These are phyloP conservation scores for Boletellus ananas DNA, from an alignment of 768 basidiomycete species.

Conservation along the genomic window DNA sequence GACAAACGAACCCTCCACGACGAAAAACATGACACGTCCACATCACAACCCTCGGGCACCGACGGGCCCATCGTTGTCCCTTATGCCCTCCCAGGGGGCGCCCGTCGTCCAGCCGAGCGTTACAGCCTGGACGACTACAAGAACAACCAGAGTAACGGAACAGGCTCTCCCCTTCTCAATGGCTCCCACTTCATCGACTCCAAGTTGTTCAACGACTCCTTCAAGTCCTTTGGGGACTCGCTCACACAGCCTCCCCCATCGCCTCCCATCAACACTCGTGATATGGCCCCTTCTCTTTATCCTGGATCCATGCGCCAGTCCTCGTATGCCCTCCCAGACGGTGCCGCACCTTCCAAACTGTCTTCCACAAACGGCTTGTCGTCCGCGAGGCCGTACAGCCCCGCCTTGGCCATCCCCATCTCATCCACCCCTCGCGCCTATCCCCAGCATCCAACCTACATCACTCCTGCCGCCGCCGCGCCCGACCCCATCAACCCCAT, in stretches of 20 bases:
- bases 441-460: constrained; percentile 74
- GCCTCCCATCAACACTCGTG: constrained; percentile 18
- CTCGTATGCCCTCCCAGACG: constrained; percentile 37
- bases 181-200: constrained; percentile 27
- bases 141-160: constrained; percentile 16
- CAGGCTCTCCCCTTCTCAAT: constrained; percentile 20
- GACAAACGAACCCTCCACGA: constrained; percentile 25
- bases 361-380: constrained; percentile 55
- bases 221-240: constrained; percentile 31
- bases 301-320: constrained; percentile 47
- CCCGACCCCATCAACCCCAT: constrained; percentile 59
- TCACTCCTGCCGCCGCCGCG: constrained; percentile 50
- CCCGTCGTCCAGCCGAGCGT: constrained; percentile 48
- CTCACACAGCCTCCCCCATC: constrained; percentile 22
- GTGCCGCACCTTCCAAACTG: constrained; percentile 30
- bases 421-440: constrained; percentile 64
- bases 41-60: constrained; percentile 12
- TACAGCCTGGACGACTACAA: constrained; percentile 47
- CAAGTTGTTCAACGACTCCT: constrained; percentile 26
- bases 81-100: constrained; percentile 42
- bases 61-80: constrained; percentile 31
- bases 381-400: constrained; percentile 51
- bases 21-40: constrained; percentile 17
- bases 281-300: constrained; percentile 33
- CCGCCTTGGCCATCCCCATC: constrained; percentile 45